Evolutionary conservation across 805 yeast genomes (phyloP).

Genomic region (Yarrowia sp.): DNA sequence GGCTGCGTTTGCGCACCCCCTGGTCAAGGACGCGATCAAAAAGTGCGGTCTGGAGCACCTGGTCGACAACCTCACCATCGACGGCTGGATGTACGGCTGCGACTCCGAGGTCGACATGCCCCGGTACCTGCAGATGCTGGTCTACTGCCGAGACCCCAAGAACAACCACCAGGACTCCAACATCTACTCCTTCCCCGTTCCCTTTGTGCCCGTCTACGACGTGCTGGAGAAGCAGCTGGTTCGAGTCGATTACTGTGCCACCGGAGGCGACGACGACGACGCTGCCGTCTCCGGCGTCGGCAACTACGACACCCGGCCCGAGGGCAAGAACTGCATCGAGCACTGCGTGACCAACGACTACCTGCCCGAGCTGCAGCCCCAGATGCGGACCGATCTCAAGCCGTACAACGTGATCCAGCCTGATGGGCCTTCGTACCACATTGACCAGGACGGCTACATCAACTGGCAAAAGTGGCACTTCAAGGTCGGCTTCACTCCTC

Average conservation of each 20-base stretch:
- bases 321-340: slow-evolving; percentile 65
- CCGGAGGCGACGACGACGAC: slow-evolving; percentile 69
- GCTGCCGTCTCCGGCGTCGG: slow-evolving; percentile 54
- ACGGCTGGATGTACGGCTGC: slow-evolving; percentile 89
- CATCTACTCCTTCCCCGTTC: slow-evolving; percentile 67
- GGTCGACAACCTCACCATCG: slow-evolving; percentile 59
- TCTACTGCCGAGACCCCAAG: slow-evolving; percentile 76
- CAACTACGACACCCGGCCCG: slow-evolving; percentile 59
- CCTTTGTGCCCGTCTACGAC: slow-evolving; percentile 78
- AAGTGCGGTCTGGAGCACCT: slow-evolving; percentile 58
- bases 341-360: slow-evolving; percentile 70
- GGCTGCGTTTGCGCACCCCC: slow-evolving; percentile 60
- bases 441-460: slow-evolving; percentile 60
- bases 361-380: slow-evolving; percentile 46
- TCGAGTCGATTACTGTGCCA: slow-evolving; percentile 77
- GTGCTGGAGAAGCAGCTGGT: slow-evolving; percentile 65
- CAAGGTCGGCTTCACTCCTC: slow-evolving; percentile 68
- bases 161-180: slow-evolving; percentile 49
- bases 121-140: slow-evolving; percentile 66
- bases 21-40: slow-evolving; percentile 66
- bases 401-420: slow-evolving; percentile 85
- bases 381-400: slow-evolving; percentile 61
- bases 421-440: slow-evolving; percentile 75
- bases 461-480: slow-evolving; percentile 88
- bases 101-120: slow-evolving; percentile 58